A percentile compares a stretch with the other conserved stretches of the same genome.
phyloP scores from a whole-genome alignment of 2,329 filamentous ascomycete species.

The Verticillium albo-atrum region DNA sequence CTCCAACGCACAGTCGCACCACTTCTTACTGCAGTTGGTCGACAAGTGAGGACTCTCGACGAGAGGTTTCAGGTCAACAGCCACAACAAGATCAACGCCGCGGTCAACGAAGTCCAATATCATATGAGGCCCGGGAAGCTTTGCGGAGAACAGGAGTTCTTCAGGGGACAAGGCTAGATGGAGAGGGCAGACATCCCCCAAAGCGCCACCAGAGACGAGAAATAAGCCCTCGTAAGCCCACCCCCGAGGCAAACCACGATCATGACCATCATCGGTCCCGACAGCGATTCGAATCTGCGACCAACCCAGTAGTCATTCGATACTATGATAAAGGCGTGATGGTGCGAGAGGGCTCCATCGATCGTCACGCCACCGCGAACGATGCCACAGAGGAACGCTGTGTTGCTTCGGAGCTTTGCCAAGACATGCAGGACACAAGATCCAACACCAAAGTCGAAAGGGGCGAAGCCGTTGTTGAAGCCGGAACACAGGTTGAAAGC shows the following conservation, averaged over 20 bases:
- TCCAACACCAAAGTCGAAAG: too few relatives aligned
- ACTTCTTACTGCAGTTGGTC: constrained; percentile 17
- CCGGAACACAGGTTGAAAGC: neutral
- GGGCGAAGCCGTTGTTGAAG: neutral
- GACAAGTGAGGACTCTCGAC: constrained; percentile 6
- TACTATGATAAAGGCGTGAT: constrained; percentile 15
- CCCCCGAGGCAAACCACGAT: neutral
- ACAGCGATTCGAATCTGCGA: neutral
- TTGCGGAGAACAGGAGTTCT: neutral
- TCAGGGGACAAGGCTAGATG: neutral
- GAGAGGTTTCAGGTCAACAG: neutral
- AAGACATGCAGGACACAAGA: neutral
- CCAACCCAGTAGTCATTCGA: constrained; percentile 3
- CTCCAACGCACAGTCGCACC: constrained; percentile 6
- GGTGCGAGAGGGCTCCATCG: neutral
- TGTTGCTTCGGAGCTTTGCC: neutral
- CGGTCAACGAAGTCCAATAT: neutral
- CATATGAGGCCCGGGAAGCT: neutral
- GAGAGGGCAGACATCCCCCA: neutral
- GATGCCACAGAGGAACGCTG: neutral
- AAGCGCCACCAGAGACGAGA: neutral
- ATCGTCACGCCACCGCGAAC: neutral
- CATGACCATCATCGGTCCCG: neutral
- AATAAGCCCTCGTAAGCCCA: neutral
- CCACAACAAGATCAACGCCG: neutral